Percentiles rank a stretch among this genome's conserved stretches.
Conservation (phyloP, 2,329 filamentous ascomycete genomes). For the Apiospora sp. region DNA sequence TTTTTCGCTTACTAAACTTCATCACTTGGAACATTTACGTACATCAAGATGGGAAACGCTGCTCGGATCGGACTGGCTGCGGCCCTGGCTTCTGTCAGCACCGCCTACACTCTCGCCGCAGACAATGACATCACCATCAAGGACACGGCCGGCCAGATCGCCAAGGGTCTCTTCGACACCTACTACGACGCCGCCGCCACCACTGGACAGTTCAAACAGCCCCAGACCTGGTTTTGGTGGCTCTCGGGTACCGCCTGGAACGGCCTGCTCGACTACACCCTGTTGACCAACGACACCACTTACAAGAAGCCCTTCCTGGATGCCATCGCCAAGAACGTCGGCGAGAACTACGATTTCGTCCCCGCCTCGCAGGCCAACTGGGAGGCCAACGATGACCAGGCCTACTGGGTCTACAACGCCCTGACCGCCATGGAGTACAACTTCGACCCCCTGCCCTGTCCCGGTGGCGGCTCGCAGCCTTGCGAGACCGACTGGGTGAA, state of each 20-base stretch:
- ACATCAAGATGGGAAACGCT: not conserved
- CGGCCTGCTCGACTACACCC: slow-evolving; percentile 38
- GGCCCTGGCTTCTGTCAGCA: slow-evolving; percentile 30
- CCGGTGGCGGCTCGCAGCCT: slow-evolving; percentile 36
- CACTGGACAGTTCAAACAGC: slow-evolving; percentile 44
- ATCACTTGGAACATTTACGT: not conserved
- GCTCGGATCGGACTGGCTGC: not conserved
- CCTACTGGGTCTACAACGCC: slow-evolving; percentile 57
- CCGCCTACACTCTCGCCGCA: slow-evolving; percentile 30
- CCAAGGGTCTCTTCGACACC: slow-evolving; percentile 38
- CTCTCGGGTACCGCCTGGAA: slow-evolving; percentile 43
- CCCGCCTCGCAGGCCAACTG: slow-evolving; percentile 34
- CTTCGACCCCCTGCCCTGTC: slow-evolving; percentile 45
- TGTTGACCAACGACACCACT: slow-evolving; percentile 37
- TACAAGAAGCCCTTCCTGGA: slow-evolving; percentile 36
- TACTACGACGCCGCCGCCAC: slow-evolving; percentile 42
- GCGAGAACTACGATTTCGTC: slow-evolving; percentile 36
- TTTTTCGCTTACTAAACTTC: not conserved
- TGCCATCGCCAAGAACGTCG: slow-evolving; percentile 35
- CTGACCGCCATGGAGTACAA: slow-evolving; percentile 55
- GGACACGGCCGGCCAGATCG: slow-evolving; percentile 37
- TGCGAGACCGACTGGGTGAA: slow-evolving; percentile 53
- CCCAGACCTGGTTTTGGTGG: slow-evolving; percentile 46
- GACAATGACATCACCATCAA: slow-evolving; percentile 33
- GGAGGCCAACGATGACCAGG: slow-evolving; percentile 57